Base-by-base conservation (phyloP, 768 basidiomycete genomes). In the Pleurotus platypus region DNA sequence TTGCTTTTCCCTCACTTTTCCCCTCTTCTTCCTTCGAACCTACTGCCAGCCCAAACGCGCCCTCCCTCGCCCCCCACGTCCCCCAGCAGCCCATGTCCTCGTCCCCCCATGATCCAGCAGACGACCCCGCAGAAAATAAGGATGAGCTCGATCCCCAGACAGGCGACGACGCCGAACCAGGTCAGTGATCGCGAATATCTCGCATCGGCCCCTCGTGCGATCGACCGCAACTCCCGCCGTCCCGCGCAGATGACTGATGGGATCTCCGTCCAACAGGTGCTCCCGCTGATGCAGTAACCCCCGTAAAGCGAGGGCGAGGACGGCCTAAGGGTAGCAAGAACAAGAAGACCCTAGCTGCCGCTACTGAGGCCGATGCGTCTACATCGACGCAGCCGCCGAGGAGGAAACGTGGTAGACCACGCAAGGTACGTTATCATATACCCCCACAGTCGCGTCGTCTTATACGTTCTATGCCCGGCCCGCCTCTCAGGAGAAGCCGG, bases 261-360 rank as follows among this genome's bases (percentile, higher is more conserved):
- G 57, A 55, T 59, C 63, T 60, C 58, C 64, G 56, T 51, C 64
- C 60, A 58, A 58, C 66, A 74, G 77, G 74, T 67, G 69, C 74
- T 60, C 67, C 77, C 58, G 71, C 76, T 57, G 68, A 75, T 58
- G 64, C 72, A 18, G 68, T 66, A 56, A 53, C 72, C 46, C 77
- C 82, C 42, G 63, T 67, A 60, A 94, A 92, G 76, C 86, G 93
- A 65, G 85, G 90, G 66, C 82, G 94, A 47, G 94, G 94, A 55
- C 85, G 94, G 62, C 94, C 94, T 59, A 92, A 87, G 70, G 93
- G 93, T 64, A 91, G 89, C 72, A 94, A 90, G 76, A 82, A 85
- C 71, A 78, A 84, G 76, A 80, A 79, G 60, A 57, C 67, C 39
- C n/a, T 49, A 8, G 62, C 66, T 59, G 66, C 67, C 46, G 57